A percentile compares a stretch with the other conserved stretches of the same genome.
Evolutionary conservation across 2,329 filamentous ascomycete genomes (phyloP).

Genomic region (Bretziella fagacearum): DNA sequence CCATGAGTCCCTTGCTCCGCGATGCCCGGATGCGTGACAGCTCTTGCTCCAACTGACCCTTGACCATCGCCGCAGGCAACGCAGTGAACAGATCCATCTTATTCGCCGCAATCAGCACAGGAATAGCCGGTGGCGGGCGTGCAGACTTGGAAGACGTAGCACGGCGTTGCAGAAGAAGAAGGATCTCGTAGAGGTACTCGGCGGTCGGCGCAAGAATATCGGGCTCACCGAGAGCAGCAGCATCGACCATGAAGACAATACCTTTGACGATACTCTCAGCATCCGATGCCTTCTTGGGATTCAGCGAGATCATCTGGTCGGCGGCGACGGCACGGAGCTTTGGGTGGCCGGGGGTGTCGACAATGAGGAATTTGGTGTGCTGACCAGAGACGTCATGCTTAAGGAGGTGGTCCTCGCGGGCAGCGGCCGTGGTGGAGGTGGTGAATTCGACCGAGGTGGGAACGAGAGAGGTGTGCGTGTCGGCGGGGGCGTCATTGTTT

Average conservation of each 20-base stretch:
- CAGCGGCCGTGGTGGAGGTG: constrained; percentile 30
- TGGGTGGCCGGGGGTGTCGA: constrained; percentile 89
- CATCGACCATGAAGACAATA: constrained; percentile 79
- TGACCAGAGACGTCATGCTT: constrained; percentile 37
- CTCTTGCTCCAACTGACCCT: constrained; percentile 59
- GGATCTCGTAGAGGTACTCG: constrained; percentile 71
- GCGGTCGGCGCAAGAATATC: constrained; percentile 55
- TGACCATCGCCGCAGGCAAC: constrained; percentile 61
- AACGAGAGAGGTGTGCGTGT: constrained; percentile 40
- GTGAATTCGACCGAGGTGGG: constrained; percentile 37
- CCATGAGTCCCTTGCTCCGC: constrained; percentile 63
- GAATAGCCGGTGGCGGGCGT: constrained; percentile 42
- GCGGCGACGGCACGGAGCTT: constrained; percentile 62
- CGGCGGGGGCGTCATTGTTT: constrained; percentile 29
- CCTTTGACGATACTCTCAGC: constrained; percentile 40
- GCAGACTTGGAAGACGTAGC: constrained; percentile 29
- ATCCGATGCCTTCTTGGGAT: constrained; percentile 15
- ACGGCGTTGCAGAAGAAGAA: constrained; percentile 67
- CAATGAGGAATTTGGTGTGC: constrained; percentile 55
- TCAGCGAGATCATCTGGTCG: constrained; percentile 19
- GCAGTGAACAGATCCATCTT: constrained; percentile 94
- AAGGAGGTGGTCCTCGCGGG: constrained; percentile 32
- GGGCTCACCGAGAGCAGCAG: constrained; percentile 45
- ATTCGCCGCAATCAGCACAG: constrained; percentile 77
- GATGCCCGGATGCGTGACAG: constrained; percentile 61